Percentiles rank a stretch among this genome's conserved stretches.
Evolutionary conservation across 2,329 filamentous ascomycete species (phyloP).

Genomic region (Phialocephala subalpina): DNA sequence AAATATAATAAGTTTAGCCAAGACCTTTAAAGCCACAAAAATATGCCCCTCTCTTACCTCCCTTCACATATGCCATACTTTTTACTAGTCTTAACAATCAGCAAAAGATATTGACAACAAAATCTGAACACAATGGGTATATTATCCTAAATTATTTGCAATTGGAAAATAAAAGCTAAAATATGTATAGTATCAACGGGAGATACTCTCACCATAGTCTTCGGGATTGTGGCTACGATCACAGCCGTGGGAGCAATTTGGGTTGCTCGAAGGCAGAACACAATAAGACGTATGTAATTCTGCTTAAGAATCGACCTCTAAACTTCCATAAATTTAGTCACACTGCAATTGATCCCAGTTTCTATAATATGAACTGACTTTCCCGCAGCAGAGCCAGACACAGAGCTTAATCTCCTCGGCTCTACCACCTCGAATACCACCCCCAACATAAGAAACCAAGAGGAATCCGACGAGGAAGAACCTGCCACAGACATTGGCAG

Average conservation of each 20-base stretch:
- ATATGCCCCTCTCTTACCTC: too few relatives aligned
- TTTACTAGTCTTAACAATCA: too few relatives aligned
- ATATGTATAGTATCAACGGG: neutral
- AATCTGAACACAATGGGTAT: too few relatives aligned
- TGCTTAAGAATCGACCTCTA: too few relatives aligned
- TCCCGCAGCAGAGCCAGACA: neutral
- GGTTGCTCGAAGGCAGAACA: neutral
- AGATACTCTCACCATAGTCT: constrained; percentile 2
- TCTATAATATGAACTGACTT: neutral
- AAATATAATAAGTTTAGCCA: neutral
- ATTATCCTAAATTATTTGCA: too few relatives aligned
- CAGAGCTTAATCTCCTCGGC: neutral
- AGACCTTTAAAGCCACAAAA: too few relatives aligned
- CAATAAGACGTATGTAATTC: neutral
- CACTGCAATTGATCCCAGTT: too few relatives aligned
- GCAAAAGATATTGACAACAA: too few relatives aligned
- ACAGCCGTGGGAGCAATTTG: neutral
- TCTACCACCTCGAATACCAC: neutral
- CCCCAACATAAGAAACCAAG: neutral
- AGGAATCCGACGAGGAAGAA: neutral
- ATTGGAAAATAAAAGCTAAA: too few relatives aligned
- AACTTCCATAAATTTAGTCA: too few relatives aligned
- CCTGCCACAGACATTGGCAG: neutral
- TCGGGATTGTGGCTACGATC: constrained; percentile 8
- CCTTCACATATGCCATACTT: too few relatives aligned